A percentile compares a stretch with the other conserved stretches of the same genome.
phyloP scores from a whole-genome alignment of 2,329 filamentous ascomycete species.

The Aureobasidium namibiae region DNA sequence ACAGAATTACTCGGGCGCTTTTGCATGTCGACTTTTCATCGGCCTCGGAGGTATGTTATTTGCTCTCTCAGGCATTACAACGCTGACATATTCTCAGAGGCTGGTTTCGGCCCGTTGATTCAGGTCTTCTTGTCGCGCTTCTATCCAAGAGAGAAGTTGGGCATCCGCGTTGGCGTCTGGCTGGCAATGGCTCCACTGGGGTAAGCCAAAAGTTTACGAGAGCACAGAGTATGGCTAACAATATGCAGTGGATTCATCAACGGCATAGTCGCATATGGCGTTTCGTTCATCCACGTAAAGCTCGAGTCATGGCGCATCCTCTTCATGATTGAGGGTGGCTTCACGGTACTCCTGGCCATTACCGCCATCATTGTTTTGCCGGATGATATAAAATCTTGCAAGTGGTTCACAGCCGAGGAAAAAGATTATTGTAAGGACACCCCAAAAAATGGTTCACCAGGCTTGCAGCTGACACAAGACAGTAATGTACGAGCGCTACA shows the following conservation, averaged over 20 bases:
- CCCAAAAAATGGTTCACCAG: neutral
- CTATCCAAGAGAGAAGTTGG: slow-evolving; percentile 14
- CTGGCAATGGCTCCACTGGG: slow-evolving; percentile 15
- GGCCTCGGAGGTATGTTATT: slow-evolving; percentile 31
- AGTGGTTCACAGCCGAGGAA: neutral
- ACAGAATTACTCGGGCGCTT: slow-evolving; percentile 51
- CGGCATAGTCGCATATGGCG: slow-evolving; percentile 13
- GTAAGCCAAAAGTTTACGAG: neutral
- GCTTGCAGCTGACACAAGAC: neutral
- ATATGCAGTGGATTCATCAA: slow-evolving; percentile 12
- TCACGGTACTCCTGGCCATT: slow-evolving; percentile 22
- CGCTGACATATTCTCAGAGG: slow-evolving; percentile 10
- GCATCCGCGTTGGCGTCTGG: slow-evolving; percentile 13
- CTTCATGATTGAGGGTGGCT: slow-evolving; percentile 25
- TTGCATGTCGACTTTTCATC: slow-evolving; percentile 59
- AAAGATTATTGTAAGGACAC: slow-evolving; percentile 11
- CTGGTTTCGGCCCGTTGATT: slow-evolving; percentile 14
- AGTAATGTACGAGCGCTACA: slow-evolving; percentile 16
- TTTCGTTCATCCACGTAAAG: slow-evolving; percentile 13
- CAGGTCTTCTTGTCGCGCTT: slow-evolving; percentile 14
- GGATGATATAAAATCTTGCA: slow-evolving; percentile 6
- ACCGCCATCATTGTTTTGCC: slow-evolving; percentile 22
- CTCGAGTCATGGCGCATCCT: slow-evolving; percentile 17
- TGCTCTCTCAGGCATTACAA: neutral
- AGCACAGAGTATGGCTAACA: neutral